Conservation (phyloP, 257 asterid species). For the Anisodus tanguticus region DNA sequence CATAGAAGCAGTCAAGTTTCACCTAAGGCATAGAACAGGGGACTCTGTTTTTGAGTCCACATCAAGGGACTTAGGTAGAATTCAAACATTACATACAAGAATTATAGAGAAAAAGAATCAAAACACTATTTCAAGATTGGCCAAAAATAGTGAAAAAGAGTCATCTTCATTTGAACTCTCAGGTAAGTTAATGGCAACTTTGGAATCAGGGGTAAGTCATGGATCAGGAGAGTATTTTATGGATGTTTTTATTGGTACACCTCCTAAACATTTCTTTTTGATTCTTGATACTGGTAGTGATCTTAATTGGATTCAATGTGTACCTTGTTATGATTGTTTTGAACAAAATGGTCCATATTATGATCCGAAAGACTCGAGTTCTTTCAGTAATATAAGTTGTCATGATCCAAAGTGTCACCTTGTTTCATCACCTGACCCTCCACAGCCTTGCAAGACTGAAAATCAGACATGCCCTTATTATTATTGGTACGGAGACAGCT, state of each 20-base stretch:
- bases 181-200: constrained; percentile 72
- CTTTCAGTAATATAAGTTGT: constrained; percentile 63
- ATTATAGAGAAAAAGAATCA: constrained; percentile 66
- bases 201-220: constrained; percentile 69
- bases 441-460: constrained; percentile 52
- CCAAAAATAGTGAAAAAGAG: constrained; percentile 29
- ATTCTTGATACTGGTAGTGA: constrained; percentile 95
- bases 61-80: constrained; percentile 66
- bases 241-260: constrained; percentile 90
- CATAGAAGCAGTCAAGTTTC: constrained; percentile 52
- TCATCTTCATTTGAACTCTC: constrained; percentile 46
- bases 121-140: constrained; percentile 47
- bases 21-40: constrained; percentile 58
- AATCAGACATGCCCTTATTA: constrained; percentile 75
- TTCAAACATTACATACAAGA: constrained; percentile 70
- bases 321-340: constrained; percentile 86
- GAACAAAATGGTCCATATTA: constrained; percentile 80
- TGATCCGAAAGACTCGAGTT: constrained; percentile 59
- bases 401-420: constrained; percentile 69
- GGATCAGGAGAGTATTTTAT: constrained; percentile 82
- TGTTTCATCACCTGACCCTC: constrained; percentile 81
- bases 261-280: constrained; percentile 79
- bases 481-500: constrained; percentile 95
- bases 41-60: constrained; percentile 57
- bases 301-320: constrained; percentile 92